phyloP scores from a whole-genome alignment of 2,329 filamentous ascomycete species.

The Beauveria medogensis region DNA sequence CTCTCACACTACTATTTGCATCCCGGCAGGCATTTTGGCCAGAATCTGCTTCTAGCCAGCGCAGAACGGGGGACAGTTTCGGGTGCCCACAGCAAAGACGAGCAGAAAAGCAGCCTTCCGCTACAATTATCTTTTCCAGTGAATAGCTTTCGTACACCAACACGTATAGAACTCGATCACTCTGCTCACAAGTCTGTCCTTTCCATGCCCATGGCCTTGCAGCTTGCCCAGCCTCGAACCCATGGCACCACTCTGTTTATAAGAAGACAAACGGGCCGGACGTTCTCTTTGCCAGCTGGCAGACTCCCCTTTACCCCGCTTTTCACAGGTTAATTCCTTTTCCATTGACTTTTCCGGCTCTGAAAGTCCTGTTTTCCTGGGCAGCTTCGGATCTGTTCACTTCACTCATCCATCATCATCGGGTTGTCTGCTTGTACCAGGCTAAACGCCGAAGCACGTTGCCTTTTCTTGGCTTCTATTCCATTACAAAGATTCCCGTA shows the following conservation, averaged over 20 bases:
- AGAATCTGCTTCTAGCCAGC: background rate
- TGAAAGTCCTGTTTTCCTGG: background rate
- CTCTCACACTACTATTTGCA: too few species aligned
- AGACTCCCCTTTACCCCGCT: conserved; percentile 4
- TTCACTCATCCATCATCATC: background rate
- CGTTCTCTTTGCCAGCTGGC: conserved; percentile 9
- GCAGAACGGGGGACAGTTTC: background rate
- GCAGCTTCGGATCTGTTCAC: background rate
- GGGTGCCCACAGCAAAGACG: background rate
- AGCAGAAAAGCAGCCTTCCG: background rate
- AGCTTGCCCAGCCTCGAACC: background rate
- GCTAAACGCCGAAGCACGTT: background rate
- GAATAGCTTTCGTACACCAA: background rate
- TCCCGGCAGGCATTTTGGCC: too few species aligned
- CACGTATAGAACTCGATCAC: background rate
- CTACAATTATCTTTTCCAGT: background rate
- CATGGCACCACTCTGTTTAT: background rate
- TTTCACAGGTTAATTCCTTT: background rate
- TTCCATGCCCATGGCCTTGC: background rate
- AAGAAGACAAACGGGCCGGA: background rate
- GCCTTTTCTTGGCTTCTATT: too few species aligned
- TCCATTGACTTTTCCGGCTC: background rate
- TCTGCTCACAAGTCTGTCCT: background rate
- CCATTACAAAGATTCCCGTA: background rate
- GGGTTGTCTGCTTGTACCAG: background rate